phyloP scores from a whole-genome alignment of 179 eudicot genomes.

The Pouteria campechiana region DNA sequence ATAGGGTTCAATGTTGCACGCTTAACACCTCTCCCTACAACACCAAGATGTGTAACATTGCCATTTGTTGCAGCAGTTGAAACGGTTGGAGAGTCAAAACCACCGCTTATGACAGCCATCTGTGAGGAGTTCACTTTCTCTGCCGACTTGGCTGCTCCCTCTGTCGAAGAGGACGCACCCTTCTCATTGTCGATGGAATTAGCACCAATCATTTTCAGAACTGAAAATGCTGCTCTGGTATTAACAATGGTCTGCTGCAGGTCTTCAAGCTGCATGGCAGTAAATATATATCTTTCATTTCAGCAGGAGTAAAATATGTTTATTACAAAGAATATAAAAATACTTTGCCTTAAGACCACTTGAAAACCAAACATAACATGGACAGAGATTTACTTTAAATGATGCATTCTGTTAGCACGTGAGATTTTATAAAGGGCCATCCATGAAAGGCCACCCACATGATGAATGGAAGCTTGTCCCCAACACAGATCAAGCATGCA shows the following conservation, averaged over 20 bases:
- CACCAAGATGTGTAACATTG: constrained; percentile 73
- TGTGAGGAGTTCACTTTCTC: constrained; percentile 32
- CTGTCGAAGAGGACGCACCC: constrained; percentile 19
- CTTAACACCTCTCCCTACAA: constrained; percentile 85
- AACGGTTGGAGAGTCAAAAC: constrained; percentile 47
- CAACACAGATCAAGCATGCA: too few species aligned
- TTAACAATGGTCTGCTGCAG: constrained; percentile 64
- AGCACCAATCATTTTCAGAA: constrained; percentile 50
- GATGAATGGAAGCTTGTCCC: too few species aligned
- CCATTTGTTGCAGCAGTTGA: constrained; percentile 66
- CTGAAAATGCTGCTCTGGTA: constrained; percentile 56
- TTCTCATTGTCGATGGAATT: constrained; percentile 36
- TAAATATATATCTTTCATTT: too few species aligned
- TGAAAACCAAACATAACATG: too few species aligned
- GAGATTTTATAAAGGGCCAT: too few species aligned
- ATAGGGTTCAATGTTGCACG: constrained; percentile 38
- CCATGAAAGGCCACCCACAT: too few species aligned
- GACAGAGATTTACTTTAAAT: too few species aligned
- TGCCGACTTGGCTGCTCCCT: neutral
- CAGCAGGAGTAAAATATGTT: too few species aligned
- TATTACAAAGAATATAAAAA: too few species aligned
- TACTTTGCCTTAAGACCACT: too few species aligned
- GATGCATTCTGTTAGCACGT: too few species aligned
- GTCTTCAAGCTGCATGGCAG: constrained; percentile 89
- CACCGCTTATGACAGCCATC: constrained; percentile 21